These are phyloP conservation scores for Arxiozyma slooffiae DNA, from an alignment of 1,139 yeast species.

Conservation along the genomic window DNA sequence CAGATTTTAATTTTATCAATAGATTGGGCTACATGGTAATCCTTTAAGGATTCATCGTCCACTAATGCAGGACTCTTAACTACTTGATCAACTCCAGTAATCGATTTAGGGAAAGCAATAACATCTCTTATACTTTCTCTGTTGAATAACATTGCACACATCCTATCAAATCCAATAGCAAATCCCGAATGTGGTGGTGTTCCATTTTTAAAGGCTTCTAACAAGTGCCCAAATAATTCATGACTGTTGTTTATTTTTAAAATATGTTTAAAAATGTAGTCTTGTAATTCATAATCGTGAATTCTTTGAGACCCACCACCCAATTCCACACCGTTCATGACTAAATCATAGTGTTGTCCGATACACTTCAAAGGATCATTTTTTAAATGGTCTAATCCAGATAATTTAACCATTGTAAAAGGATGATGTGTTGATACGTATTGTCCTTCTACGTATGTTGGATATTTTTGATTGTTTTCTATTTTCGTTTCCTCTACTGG, in stretches of 20 bases:
- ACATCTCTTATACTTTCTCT: conserved; percentile 77
- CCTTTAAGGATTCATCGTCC: conserved; percentile 37
- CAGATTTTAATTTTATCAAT: no score
- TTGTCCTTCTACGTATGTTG: conserved; percentile 42
- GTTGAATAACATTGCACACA: conserved; percentile 82
- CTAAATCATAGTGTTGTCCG: conserved; percentile 95
- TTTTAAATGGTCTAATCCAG: conserved; percentile 50
- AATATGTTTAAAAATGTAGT: conserved; percentile 51
- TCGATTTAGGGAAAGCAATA: conserved; percentile 90
- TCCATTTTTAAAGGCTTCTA: conserved; percentile 75
- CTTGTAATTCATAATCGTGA: conserved; percentile 74
- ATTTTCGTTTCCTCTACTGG: conserved; percentile 39
- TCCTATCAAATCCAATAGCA: conserved; percentile 88
- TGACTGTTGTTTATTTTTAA: conserved; percentile 48
- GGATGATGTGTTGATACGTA: conserved; percentile 88
- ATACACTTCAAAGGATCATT: conserved; percentile 53
- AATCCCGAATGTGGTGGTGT: conserved; percentile 99
- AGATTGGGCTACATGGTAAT: conserved; percentile 36
- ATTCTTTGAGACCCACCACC: conserved; percentile 98
- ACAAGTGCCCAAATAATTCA: conserved; percentile 72
- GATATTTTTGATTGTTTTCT: conserved; percentile 35
- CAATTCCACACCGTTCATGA: conserved; percentile 85
- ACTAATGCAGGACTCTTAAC: conserved; percentile 78
- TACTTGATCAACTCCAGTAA: conserved; percentile 78
- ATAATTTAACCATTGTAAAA: conserved; percentile 77